Evolutionary conservation across 169 alveolate genomes (phyloP), one percentile per base, ranked within the genome.

Genomic region (Cardiosporidium cionae): DNA sequence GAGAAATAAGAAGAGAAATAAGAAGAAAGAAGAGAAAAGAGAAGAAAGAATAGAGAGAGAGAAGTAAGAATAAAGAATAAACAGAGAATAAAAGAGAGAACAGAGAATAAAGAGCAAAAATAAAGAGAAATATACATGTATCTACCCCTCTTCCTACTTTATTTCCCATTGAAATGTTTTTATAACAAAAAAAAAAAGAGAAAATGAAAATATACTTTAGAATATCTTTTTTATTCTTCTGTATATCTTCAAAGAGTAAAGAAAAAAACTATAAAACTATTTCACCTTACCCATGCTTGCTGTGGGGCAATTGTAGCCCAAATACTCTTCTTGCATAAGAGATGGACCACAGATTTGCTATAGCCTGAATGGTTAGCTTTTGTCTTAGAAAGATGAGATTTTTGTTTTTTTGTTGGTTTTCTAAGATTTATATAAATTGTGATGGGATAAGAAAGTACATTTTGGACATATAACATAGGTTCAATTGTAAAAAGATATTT

Each of bases 381-480:
- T 53, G 27, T 68, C 69, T 74, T 58, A 69, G 68, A 33, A 74
- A 69, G 31, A 33, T 62, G n/a, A 68, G 32, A 52, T 70, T 63
- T 68, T 72, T 72, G 52, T 37, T 23, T 3, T 37, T 66, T 70
- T 52, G 79, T 70, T 68, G 75, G 63, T n/a, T 83, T 79, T 54
- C 81, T 68, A 68, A 79, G 73, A 44, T 73, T 35, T 6, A 84
- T 65, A n/a, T 76, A 73, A 32, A 84, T 78, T 6, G 89, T 78
- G 28, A 84, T 84, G 37, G 84, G 89, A 66, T 77, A 80, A 2
- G 89, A 86, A 22, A 84, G 67, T 25, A 81, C 77, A 44, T 84
- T 84, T 37, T 76, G 79, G 68, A 84, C 72, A 23, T 82, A 72
- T 1, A 84, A 79, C 86, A 84, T 79, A 3, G 89, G 89, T 35